Percentiles rank a stretch among this genome's conserved stretches.
phyloP scores from a whole-genome alignment of 495 filamentous ascomycete species.

The Talaromyces proteolyticus region DNA sequence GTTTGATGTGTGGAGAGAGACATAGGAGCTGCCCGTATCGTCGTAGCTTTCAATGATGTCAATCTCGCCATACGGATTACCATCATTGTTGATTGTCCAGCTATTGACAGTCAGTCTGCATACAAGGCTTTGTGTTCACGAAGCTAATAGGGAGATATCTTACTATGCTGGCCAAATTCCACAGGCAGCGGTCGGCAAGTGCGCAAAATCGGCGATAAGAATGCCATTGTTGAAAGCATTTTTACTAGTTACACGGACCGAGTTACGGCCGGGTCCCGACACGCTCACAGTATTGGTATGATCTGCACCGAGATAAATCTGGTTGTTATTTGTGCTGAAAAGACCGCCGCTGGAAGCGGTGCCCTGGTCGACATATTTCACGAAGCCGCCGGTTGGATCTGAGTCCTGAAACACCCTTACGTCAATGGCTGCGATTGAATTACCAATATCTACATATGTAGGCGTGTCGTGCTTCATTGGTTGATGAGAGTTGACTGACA shows the following conservation, averaged over 20 bases:
- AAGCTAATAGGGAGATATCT: background rate
- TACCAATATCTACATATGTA: too few relatives aligned
- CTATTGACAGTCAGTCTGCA: slow-evolving; percentile 7
- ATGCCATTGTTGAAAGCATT: slow-evolving; percentile 49
- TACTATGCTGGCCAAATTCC: slow-evolving; percentile 47
- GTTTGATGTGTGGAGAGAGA: slow-evolving; percentile 1
- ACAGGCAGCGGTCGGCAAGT: slow-evolving; percentile 52
- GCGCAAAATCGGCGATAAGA: slow-evolving; percentile 53
- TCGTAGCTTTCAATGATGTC: slow-evolving; percentile 19
- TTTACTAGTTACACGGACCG: slow-evolving; percentile 48
- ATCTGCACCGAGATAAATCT: slow-evolving; percentile 43
- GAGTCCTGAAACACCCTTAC: slow-evolving; percentile 12
- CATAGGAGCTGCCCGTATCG: background rate
- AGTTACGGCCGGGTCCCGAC: slow-evolving; percentile 31
- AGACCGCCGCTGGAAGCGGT: slow-evolving; percentile 8
- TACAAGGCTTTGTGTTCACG: too few relatives aligned
- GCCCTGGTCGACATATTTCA: slow-evolving; percentile 13
- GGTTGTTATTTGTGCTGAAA: slow-evolving; percentile 18
- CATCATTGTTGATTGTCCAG: slow-evolving; percentile 69
- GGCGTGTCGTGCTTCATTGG: too few relatives aligned
- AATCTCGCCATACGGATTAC: slow-evolving; percentile 79
- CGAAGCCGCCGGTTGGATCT: slow-evolving; percentile 38
- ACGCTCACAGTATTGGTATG: slow-evolving; percentile 24
- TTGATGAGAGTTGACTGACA: background rate
- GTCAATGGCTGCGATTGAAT: too few relatives aligned